Percentiles rank a stretch among this genome's conserved stretches.
Conservation (phyloP, 2,329 filamentous ascomycete genomes). For the Diaporthe aspalathi region DNA sequence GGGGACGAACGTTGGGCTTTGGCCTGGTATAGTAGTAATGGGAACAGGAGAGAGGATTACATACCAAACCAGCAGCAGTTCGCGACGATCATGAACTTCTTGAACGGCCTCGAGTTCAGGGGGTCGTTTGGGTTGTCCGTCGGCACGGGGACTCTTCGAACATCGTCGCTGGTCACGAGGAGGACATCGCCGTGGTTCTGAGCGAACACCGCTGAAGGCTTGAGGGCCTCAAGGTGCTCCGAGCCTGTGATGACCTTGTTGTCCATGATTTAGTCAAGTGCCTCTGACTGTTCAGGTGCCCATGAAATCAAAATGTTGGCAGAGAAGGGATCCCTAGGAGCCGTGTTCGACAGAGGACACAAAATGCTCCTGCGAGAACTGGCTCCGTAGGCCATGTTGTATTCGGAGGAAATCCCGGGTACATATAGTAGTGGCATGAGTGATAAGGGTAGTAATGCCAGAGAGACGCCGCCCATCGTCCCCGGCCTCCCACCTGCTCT, state of each 20-base stretch:
- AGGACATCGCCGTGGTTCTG: constrained; percentile 10
- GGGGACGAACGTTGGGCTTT: background rate
- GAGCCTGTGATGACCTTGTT: background rate
- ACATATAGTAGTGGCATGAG: background rate
- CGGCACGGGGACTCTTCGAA: constrained; percentile 2
- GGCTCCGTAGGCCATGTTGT: background rate
- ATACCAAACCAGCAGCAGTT: constrained; percentile 17
- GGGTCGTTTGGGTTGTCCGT: constrained; percentile 11
- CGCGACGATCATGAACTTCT: background rate
- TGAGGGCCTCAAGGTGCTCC: background rate
- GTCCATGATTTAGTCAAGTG: background rate
- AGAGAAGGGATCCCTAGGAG: background rate
- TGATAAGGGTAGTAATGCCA: no score
- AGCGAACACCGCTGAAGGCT: background rate
- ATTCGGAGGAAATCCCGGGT: background rate
- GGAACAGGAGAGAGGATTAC: constrained; percentile 36
- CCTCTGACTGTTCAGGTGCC: background rate
- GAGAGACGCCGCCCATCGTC: background rate
- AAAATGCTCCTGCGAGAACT: background rate
- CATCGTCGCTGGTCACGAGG: background rate
- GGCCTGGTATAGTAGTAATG: no score
- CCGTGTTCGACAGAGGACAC: background rate
- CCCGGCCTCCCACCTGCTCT: background rate
- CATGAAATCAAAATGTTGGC: background rate
- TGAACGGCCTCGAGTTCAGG: background rate